These are phyloP conservation scores for Ascochyta koolunga DNA, from an alignment of 2,329 filamentous ascomycete species.

Conservation along the genomic window DNA sequence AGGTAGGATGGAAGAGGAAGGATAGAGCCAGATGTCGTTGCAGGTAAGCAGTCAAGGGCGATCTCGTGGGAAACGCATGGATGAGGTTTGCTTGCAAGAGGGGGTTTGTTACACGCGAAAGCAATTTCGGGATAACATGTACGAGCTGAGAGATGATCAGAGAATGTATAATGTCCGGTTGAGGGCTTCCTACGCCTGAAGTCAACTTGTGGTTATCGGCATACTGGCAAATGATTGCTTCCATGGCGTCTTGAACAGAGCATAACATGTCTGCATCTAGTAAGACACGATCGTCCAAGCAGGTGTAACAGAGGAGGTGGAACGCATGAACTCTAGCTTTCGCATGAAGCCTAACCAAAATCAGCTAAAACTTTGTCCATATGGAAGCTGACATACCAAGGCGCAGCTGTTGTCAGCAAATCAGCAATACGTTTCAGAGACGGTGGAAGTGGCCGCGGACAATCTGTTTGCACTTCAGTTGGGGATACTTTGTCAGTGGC, in stretches of 20 bases:
- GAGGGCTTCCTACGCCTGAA: constrained; percentile 29
- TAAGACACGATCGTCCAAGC: constrained; percentile 42
- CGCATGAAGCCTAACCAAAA: constrained; percentile 23
- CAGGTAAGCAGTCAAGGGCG: constrained; percentile 62
- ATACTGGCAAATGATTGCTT: constrained; percentile 39
- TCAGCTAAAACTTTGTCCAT: constrained; percentile 6
- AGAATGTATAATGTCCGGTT: constrained; percentile 20
- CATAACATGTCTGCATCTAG: constrained; percentile 23
- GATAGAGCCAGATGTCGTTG: constrained; percentile 70
- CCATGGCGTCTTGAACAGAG: constrained; percentile 41
- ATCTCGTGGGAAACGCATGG: constrained; percentile 62
- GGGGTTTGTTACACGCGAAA: constrained; percentile 52
- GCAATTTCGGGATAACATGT: constrained; percentile 31
- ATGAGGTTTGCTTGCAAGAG: constrained; percentile 65
- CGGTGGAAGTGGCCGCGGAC: constrained; percentile 20
- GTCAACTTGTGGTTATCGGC: constrained; percentile 27
- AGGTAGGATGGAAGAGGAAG: constrained; percentile 59
- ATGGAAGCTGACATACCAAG: constrained; percentile 24
- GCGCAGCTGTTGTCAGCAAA: constrained; percentile 34
- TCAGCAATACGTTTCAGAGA: constrained; percentile 29
- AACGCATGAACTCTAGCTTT: constrained; percentile 32
- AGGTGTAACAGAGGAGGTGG: constrained; percentile 35
- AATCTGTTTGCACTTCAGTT: constrained; percentile 15
- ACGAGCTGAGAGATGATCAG: constrained; percentile 36
- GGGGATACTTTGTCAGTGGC: constrained; percentile 10